These are phyloP conservation scores for Xylariaceae sp. DNA, from an alignment of 2,329 filamentous ascomycete species.

Conservation along the genomic window DNA sequence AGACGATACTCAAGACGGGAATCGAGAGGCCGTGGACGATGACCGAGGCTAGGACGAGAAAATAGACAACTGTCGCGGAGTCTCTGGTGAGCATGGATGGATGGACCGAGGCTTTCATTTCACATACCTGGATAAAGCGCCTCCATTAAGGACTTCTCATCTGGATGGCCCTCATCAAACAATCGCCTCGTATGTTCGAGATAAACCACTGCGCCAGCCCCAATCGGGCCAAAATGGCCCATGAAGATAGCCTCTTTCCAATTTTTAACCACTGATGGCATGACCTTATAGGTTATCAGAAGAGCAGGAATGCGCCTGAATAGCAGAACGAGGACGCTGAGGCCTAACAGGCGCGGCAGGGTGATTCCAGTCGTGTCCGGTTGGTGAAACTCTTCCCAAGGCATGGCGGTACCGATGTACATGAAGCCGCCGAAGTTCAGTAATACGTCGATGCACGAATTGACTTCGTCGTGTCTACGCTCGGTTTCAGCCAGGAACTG, in stretches of 20 bases:
- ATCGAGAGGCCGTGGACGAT: conserved; percentile 47
- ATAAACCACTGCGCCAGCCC: conserved; percentile 73
- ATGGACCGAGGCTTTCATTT: background rate
- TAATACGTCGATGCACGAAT: conserved; percentile 53
- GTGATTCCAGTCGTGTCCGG: conserved; percentile 52
- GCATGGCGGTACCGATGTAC: conserved; percentile 54
- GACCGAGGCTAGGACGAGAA: conserved; percentile 41
- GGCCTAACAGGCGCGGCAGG: conserved; percentile 43
- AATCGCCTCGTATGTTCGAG: conserved; percentile 48
- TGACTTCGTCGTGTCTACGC: conserved; percentile 57
- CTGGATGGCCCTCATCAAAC: conserved; percentile 28
- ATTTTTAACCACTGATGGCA: conserved; percentile 48
- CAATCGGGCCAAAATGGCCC: conserved; percentile 72
- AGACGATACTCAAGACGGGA: conserved; percentile 40
- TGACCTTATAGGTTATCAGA: conserved; percentile 50
- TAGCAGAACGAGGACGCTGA: conserved; percentile 50
- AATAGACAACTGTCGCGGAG: conserved; percentile 37
- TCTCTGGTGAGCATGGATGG: background rate
- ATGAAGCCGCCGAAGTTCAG: conserved; percentile 60
- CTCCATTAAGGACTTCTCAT: conserved; percentile 34
- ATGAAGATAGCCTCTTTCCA: conserved; percentile 59
- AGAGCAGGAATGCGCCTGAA: conserved; percentile 57
- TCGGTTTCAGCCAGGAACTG: conserved; percentile 53
- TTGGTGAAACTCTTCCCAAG: conserved; percentile 52
- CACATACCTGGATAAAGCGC: conserved; percentile 34